A percentile compares a stretch with the other conserved stretches of the same genome.
Conservation (phyloP, 495 filamentous ascomycete species). For the Neurospora sp. region DNA sequence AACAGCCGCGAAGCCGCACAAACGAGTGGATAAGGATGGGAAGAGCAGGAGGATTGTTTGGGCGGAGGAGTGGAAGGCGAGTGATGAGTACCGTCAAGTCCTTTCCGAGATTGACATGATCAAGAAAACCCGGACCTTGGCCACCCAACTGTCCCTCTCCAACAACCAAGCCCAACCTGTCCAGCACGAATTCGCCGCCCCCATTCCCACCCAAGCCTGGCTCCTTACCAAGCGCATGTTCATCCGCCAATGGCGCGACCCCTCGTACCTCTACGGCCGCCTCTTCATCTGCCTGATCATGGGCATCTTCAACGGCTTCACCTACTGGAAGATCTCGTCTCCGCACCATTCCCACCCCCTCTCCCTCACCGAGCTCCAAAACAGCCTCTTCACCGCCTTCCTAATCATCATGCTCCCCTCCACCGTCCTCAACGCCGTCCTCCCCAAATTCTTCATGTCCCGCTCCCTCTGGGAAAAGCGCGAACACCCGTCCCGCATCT, state of each 20-base stretch:
- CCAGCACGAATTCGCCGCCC: constrained; percentile 26
- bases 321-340: constrained; percentile 57
- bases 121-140: constrained; percentile 22
- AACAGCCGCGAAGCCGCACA: constrained; percentile 61
- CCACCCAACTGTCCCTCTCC: constrained; percentile 22
- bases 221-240: constrained; percentile 54
- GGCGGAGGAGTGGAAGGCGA: constrained; percentile 67
- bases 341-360: neutral
- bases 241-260: constrained; percentile 69
- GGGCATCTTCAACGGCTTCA: constrained; percentile 78
- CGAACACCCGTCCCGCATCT: constrained; percentile 68
- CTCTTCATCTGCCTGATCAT: constrained; percentile 40
- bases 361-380: constrained; percentile 57
- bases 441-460: constrained; percentile 77
- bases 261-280: constrained; percentile 63
- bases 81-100: constrained; percentile 53
- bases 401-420: constrained; percentile 65
- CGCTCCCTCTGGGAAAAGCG: constrained; percentile 65
- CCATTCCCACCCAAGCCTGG: constrained; percentile 31
- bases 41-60: constrained; percentile 56
- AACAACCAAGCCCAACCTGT: constrained; percentile 18
- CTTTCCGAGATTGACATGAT: constrained; percentile 63
- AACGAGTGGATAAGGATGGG: constrained; percentile 46
- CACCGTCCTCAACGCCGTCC: constrained; percentile 59
- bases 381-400: constrained; percentile 71